Conservation (phyloP, 768 basidiomycete species). For the Lactarius vividus region DNA sequence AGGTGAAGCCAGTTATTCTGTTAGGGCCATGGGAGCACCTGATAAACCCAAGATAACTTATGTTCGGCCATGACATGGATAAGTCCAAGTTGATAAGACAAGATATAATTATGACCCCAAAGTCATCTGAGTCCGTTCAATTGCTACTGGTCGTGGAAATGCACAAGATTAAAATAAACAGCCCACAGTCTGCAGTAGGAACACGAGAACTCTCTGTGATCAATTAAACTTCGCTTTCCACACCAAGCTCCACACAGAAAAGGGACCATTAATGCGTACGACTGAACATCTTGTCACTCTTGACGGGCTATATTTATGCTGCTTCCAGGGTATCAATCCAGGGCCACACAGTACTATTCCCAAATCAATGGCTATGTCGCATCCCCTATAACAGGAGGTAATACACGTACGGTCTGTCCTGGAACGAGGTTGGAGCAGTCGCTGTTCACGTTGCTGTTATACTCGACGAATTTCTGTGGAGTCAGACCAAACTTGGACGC, state of each 20-base stretch:
- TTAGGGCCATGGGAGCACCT: too few relatives aligned
- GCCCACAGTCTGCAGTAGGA: background rate
- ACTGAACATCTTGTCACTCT: background rate
- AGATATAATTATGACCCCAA: too few relatives aligned
- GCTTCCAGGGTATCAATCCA: slow-evolving; percentile 1
- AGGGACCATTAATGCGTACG: background rate
- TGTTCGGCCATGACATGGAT: too few relatives aligned
- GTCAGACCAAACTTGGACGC: slow-evolving; percentile 1
- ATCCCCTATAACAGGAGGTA: too few relatives aligned
- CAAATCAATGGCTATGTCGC: background rate
- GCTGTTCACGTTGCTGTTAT: slow-evolving; percentile 16
- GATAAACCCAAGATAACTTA: too few relatives aligned
- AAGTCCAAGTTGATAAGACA: too few relatives aligned
- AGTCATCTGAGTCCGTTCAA: too few relatives aligned
- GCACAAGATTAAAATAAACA: too few relatives aligned
- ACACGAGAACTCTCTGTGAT: background rate
- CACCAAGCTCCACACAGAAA: background rate
- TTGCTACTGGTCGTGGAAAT: too few relatives aligned
- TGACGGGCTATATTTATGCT: background rate
- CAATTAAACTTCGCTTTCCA: background rate
- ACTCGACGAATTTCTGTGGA: background rate
- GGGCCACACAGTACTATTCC: slow-evolving; percentile 18
- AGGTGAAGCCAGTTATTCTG: too few relatives aligned
- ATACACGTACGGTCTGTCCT: slow-evolving; percentile 11
- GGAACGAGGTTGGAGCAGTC: slow-evolving; percentile 11